Evolutionary conservation across 148 eudicot genomes (phyloP).

Genomic region (Rhododendron griersonianum): DNA sequence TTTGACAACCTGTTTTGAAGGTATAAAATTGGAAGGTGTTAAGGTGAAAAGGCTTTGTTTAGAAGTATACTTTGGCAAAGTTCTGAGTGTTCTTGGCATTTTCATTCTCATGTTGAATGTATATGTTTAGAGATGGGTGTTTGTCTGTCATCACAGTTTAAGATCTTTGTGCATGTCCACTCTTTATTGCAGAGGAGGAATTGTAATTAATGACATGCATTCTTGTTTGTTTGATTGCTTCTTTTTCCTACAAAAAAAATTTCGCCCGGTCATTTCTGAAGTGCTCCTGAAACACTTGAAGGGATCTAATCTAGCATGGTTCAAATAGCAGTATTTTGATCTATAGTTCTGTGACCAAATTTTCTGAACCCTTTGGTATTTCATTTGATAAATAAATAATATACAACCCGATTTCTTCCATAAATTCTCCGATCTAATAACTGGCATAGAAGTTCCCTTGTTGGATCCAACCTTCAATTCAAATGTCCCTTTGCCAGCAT

Average conservation of each 20-base stretch:
- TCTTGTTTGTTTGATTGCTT: background rate
- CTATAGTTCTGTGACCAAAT: background rate
- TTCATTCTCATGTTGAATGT: background rate
- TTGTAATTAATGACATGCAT: background rate
- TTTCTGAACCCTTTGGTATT: background rate
- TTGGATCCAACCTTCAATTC: background rate
- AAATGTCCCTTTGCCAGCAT: background rate
- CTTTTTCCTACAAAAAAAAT: background rate
- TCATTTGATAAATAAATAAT: background rate
- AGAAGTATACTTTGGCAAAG: background rate
- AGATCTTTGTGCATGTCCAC: background rate
- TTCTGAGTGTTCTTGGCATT: background rate
- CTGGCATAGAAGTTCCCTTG: background rate
- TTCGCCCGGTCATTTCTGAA: background rate
- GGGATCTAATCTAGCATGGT: background rate
- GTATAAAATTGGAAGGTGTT: background rate
- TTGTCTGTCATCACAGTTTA: background rate
- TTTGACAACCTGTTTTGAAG: background rate
- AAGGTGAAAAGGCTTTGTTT: background rate
- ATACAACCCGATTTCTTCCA: background rate
- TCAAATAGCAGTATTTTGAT: background rate
- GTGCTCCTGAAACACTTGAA: background rate
- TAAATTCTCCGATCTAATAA: too few species aligned
- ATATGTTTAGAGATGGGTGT: background rate
- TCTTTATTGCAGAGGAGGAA: background rate